phyloP scores from a whole-genome alignment of 2,329 filamentous ascomycete genomes.

The Thyridium curvatum region DNA sequence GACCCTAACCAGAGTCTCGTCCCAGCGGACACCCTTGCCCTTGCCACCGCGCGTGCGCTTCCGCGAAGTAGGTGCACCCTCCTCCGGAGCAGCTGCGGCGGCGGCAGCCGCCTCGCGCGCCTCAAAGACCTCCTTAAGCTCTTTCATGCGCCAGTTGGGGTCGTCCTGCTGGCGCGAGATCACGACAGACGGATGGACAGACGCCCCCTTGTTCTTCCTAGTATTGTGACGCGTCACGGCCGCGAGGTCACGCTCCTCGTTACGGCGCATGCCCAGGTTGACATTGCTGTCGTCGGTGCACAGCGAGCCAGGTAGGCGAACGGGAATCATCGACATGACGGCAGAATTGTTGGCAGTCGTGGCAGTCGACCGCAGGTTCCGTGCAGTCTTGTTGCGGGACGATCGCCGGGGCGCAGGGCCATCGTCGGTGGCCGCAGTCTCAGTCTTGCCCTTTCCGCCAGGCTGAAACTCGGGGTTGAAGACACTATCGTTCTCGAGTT shows the following conservation, averaged over 20 bases:
- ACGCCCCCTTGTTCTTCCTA: conserved; percentile 34
- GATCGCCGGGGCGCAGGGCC: conserved; percentile 14
- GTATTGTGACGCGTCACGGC: conserved; percentile 36
- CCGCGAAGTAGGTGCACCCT: conserved; percentile 3
- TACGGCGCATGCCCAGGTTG: conserved; percentile 17
- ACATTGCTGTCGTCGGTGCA: conserved; percentile 14
- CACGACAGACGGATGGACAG: conserved; percentile 22
- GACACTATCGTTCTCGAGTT: conserved; percentile 16
- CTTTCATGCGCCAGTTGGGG: conserved; percentile 14
- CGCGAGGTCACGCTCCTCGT: conserved; percentile 33
- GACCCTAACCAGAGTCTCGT: conserved; percentile 19
- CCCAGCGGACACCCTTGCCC: conserved; percentile 25
- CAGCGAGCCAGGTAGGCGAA: conserved; percentile 21
- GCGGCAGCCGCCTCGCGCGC: conserved; percentile 10
- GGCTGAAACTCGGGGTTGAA: conserved; percentile 16
- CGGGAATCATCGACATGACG: conserved; percentile 21
- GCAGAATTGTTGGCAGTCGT: conserved; percentile 18
- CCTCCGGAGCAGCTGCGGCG: conserved; percentile 1
- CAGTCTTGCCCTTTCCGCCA: background rate
- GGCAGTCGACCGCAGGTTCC: conserved; percentile 15
- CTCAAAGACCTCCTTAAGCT: conserved; percentile 19
- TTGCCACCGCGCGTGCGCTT: conserved; percentile 6
- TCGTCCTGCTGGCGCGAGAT: conserved; percentile 20
- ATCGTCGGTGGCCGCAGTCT: background rate
- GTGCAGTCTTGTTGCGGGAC: conserved; percentile 11